These are phyloP conservation scores for Rhodotorula sp. DNA, from an alignment of 1,284 basidiomycete species.

Conservation along the genomic window DNA sequence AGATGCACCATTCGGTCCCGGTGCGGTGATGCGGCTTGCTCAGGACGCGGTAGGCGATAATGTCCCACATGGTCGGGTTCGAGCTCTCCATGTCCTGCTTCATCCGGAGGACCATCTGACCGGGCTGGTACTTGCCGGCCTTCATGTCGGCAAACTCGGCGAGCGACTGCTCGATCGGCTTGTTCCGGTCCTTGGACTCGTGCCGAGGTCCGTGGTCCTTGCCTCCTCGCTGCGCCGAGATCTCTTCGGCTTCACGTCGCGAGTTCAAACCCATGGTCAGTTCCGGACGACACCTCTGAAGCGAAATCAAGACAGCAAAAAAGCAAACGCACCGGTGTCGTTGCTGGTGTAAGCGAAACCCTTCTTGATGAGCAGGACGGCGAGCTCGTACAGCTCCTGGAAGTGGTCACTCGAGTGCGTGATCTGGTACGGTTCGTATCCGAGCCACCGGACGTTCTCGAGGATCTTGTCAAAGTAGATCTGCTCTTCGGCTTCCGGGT, in stretches of 20 bases:
- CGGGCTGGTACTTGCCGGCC: slow-evolving; percentile 81
- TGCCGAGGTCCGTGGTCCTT: slow-evolving; percentile 78
- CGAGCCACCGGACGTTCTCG: slow-evolving; percentile 94
- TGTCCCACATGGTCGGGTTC: slow-evolving; percentile 99
- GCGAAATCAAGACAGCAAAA: slow-evolving; percentile 8
- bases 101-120: slow-evolving; percentile 91
- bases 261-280: neutral
- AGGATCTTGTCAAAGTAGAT: slow-evolving; percentile 94
- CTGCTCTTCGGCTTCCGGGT: slow-evolving; percentile 96
- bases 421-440: slow-evolving; percentile 97
- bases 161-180: slow-evolving; percentile 81
- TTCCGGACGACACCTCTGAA: neutral
- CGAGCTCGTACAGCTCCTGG: slow-evolving; percentile 79
- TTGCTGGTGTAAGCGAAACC: slow-evolving; percentile 95
- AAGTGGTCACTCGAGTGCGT: slow-evolving; percentile 99
- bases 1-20: slow-evolving; percentile 76
- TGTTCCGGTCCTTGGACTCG: slow-evolving; percentile 79
- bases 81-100: slow-evolving; percentile 88
- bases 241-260: slow-evolving; percentile 70
- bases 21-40: slow-evolving; percentile 91
- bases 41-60: slow-evolving; percentile 93
- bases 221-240: slow-evolving; percentile 78
- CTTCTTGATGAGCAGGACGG: slow-evolving; percentile 83
- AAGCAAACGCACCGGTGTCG: slow-evolving; percentile 71
- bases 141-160: slow-evolving; percentile 90